Evolutionary conservation across 2,329 filamentous ascomycete species (phyloP).

Genomic region (Verticillium nonalfalfae): DNA sequence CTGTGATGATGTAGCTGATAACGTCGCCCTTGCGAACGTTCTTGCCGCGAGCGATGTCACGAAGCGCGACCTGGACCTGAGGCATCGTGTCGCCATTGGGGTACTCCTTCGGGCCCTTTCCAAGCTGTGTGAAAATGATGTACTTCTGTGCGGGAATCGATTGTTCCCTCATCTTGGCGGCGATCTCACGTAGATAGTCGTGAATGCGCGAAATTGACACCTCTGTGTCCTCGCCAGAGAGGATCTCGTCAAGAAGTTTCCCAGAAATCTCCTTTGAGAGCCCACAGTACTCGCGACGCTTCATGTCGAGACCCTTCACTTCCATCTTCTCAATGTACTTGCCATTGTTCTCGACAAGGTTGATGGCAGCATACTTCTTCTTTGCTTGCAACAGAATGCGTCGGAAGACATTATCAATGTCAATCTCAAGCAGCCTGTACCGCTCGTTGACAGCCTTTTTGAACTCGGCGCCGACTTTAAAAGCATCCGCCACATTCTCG

Average conservation of each 20-base stretch:
- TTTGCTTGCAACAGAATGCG: constrained; percentile 92
- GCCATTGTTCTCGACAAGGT: constrained; percentile 81
- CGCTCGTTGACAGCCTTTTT: constrained; percentile 91
- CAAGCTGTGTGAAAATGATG: constrained; percentile 96
- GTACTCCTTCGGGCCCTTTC: constrained; percentile 88
- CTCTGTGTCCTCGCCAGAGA: constrained; percentile 90
- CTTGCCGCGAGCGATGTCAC: constrained; percentile 81
- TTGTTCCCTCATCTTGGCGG: constrained; percentile 78
- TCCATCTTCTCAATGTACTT: constrained; percentile 93
- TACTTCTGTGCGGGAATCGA: constrained; percentile 76
- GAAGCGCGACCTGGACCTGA: constrained; percentile 89
- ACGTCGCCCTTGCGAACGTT: constrained; percentile 89
- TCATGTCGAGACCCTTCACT: constrained; percentile 98
- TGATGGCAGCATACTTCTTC: constrained; percentile 98
- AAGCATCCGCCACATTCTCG: constrained; percentile 82
- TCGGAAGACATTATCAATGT: constrained; percentile 96
- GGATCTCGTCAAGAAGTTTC: constrained; percentile 84
- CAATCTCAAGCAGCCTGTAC: constrained; percentile 90
- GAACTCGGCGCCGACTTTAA: constrained; percentile 91
- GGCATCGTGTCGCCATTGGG: constrained; percentile 94
- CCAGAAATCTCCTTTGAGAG: constrained; percentile 93
- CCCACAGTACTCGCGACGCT: constrained; percentile 90
- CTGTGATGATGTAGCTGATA: constrained; percentile 90
- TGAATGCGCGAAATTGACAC: constrained; percentile 84
- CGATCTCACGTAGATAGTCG: constrained; percentile 82